Evolutionary conservation across 108 stramenopile species (phyloP), one percentile per base, ranked within the genome.

Genomic region (Discostella stelligeroides): DNA sequence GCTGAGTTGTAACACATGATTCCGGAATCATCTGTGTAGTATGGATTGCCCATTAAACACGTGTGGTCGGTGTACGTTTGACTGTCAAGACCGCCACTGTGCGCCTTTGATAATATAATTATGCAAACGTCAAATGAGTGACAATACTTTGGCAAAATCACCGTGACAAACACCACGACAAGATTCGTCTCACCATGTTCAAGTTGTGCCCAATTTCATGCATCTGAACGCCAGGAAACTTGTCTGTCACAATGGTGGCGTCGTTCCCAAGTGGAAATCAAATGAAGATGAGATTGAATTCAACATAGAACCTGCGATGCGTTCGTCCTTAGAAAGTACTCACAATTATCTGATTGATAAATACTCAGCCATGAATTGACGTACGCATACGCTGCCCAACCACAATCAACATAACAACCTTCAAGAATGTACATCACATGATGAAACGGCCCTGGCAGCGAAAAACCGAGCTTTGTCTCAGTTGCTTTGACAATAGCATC

Each of bases 1-100:
- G 69, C 76, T 54, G 76, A 53, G 30, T 78, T 78, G 38, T 49
- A 78, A 29, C 76, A 78, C 70, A 71, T 71, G 13, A 24, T 39
- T 2, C 70, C 70, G 4, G 23, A 49, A 34, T 71, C 51, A 53
- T 71, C 70, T 0, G 50, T 38, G 48, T 54, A 63, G 14, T 42
- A 62, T 39, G 70, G 60, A 51, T 62, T 62, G 24, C 70, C 70
- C 70, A 71, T 71, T 20, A 63, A 12, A 42, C 72, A 72, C 7
- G 72, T 57, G 34, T 57, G 41, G 21, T 72, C 72, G 24, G 51
- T 60, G 45, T 63, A 72, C 18, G 43, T 41, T 15, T 57, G 20
- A 13, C 72, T 63, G 27, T 63, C 72, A 1, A 57, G 17, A n/a
- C 72, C 72, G 0, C 72, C 62, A 41, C 55, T 57, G 24, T 72